phyloP scores from a whole-genome alignment of 2,329 filamentous ascomycete genomes.

The Fusarium vanettenii region DNA sequence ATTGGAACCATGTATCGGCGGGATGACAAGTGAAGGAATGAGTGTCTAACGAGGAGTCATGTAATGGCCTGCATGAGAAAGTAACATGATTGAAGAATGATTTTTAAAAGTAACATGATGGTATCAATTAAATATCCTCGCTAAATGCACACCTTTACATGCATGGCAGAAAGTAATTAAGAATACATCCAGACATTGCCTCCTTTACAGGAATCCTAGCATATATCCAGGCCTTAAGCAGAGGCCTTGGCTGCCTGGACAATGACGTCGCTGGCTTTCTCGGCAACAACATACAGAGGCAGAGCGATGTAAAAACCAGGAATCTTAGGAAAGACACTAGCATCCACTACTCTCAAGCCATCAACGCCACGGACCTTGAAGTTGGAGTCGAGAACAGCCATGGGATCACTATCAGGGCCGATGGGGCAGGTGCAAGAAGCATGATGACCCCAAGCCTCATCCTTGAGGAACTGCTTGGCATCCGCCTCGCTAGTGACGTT shows the following conservation, averaged over 20 bases:
- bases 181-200: not conserved
- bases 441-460: constrained; percentile 50
- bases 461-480: constrained; percentile 39
- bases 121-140: not conserved
- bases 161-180: not conserved
- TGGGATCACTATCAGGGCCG: constrained; percentile 45
- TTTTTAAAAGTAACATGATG: not conserved
- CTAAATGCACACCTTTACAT: not conserved
- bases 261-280: constrained; percentile 63
- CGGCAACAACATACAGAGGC: constrained; percentile 56
- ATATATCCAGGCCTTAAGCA: not conserved
- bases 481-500: constrained; percentile 51
- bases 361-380: constrained; percentile 68
- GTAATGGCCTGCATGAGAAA: not conserved
- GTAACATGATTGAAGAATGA: not conserved
- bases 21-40: not conserved
- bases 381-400: constrained; percentile 59
- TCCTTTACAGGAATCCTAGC: not conserved
- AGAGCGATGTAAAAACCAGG: constrained; percentile 36
- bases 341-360: constrained; percentile 71
- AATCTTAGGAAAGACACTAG: constrained; percentile 59
- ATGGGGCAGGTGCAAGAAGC: constrained; percentile 49
- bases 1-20: accelerated
- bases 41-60: not conserved
- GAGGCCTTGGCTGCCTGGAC: constrained; percentile 41